Percentiles rank a stretch among this genome's conserved stretches.
Conservation (phyloP, 768 basidiomycete genomes). For the Lyophyllum shimeji region DNA sequence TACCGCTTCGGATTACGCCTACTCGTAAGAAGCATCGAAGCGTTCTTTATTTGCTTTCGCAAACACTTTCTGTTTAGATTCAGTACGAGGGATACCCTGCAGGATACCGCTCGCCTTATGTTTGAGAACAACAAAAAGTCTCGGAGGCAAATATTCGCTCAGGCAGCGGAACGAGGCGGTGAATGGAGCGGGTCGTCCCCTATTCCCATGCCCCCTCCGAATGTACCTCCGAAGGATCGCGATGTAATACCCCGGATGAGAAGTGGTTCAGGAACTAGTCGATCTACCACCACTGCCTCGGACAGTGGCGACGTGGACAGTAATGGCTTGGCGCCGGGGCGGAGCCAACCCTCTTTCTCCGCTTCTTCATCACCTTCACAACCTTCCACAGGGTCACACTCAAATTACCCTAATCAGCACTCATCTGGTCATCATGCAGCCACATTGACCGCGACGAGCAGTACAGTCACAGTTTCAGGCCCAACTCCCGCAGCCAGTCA, state of each 20-base stretch:
- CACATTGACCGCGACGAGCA: conserved; percentile 31
- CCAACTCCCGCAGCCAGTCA: conserved; percentile 31
- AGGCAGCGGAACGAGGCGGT: conserved; percentile 65
- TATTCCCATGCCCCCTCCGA: conserved; percentile 41
- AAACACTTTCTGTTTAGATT: conserved; percentile 42
- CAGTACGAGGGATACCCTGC: conserved; percentile 73
- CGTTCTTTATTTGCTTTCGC: background rate
- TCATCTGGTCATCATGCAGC: conserved; percentile 24
- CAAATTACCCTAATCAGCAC: conserved; percentile 35
- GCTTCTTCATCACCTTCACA: conserved; percentile 65
- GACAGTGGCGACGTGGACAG: conserved; percentile 68
- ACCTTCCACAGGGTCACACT: conserved; percentile 46
- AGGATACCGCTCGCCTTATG: conserved; percentile 77
- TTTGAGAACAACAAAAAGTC: conserved; percentile 80
- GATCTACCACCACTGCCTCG: conserved; percentile 66
- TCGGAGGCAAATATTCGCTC: conserved; percentile 68
- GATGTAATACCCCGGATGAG: conserved; percentile 58
- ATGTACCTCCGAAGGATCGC: conserved; percentile 43
- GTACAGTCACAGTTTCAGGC: conserved; percentile 27
- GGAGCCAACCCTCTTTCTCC: conserved; percentile 54
- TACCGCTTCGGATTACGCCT: conserved; percentile 91
- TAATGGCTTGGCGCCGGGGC: conserved; percentile 36
- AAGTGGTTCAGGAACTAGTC: conserved; percentile 80
- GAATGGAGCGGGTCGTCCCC: conserved; percentile 53
- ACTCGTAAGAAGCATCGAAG: conserved; percentile 55